Base-by-base conservation (phyloP, 2,329 filamentous ascomycete species). In the Trichoderma guizhouense region DNA sequence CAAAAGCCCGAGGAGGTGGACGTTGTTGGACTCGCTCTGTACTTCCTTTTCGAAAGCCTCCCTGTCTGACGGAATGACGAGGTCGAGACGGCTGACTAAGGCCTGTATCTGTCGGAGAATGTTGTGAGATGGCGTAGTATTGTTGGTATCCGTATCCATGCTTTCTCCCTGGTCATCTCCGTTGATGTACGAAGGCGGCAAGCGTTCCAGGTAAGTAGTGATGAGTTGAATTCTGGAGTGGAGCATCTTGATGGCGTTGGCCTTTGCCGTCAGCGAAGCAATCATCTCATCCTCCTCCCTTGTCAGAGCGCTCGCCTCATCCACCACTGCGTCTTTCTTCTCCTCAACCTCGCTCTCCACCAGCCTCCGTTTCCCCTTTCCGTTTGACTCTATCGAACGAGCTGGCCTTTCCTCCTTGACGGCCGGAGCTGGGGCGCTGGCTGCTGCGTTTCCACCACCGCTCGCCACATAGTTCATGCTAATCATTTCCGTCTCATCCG, bases 401-500 rank as follows among this genome's bases (percentile, higher is more conserved):
- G 78, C 78, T 3, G 79, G 79, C n/a, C 83, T 79, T 71, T 85
- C 84, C 71, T 85, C 84, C 76, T 81, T 83, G 69, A 77, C 74
- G 11, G 77, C 74, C 32, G 89, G 84, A 36, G 89, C 89, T 15
- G 92, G 75, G 30, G 89, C 51, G n/a, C 61, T 84, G 36, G 90
- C 89, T 12, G 92, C 90, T 28, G 94, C 95, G 77, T 93, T 95
- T 62, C 93, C 93, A 61, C 92, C 93, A 51, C 93, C 93, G 67
- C 91, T 91, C 0, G 95, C 95, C 24, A 99, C 92, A 75, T 95
- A 97, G 81, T 98, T 94, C 78, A 99, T 93, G 76, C 93, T 93
- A 75, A 99, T 98, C 94, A 98, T 98, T 82, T 99, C 96, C 1
- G 95, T 95, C 81, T 98, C 95, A 11, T 93, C 94, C 0, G 95